phyloP scores from a whole-genome alignment of 768 basidiomycete species.

The Pleurotus sapidus region DNA sequence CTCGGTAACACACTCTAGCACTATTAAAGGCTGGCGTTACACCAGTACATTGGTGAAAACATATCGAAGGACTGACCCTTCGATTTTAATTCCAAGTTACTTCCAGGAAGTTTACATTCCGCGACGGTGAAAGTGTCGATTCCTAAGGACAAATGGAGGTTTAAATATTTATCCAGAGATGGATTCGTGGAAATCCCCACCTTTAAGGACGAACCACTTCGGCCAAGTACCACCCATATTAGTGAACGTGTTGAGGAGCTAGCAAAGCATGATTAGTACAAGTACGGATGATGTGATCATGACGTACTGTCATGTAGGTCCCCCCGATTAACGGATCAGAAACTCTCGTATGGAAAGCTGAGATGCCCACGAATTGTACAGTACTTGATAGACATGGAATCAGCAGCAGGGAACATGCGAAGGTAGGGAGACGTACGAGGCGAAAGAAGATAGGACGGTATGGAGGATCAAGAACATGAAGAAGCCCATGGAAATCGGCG shows the following conservation, averaged over 20 bases:
- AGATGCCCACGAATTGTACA: constrained; percentile 98
- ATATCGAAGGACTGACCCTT: constrained; percentile 42
- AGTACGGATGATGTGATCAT: not conserved
- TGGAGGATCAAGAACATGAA: constrained; percentile 79
- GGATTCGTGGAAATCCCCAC: constrained; percentile 24
- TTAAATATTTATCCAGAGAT: not conserved
- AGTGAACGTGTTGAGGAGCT: constrained; percentile 93
- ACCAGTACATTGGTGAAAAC: not conserved
- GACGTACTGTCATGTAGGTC: constrained; percentile 95
- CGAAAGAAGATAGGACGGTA: constrained; percentile 81
- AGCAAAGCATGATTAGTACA: constrained; percentile 9
- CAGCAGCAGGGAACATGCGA: not conserved
- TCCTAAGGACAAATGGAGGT: constrained; percentile 36
- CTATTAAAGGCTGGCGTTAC: constrained; percentile 29
- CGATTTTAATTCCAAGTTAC: constrained; percentile 45
- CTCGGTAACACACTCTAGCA: constrained; percentile 89
- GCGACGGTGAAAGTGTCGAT: constrained; percentile 89
- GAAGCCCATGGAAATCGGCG: constrained; percentile 71
- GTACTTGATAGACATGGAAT: constrained; percentile 49
- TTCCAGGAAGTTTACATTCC: constrained; percentile 71
- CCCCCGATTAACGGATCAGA: constrained; percentile 97
- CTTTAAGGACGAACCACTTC: constrained; percentile 92
- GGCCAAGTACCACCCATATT: constrained; percentile 99
- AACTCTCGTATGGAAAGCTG: constrained; percentile 97
- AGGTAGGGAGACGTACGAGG: constrained; percentile 54